Conservation (phyloP, 2,329 filamentous ascomycete genomes). For the Colletotrichum noveboracense region DNA sequence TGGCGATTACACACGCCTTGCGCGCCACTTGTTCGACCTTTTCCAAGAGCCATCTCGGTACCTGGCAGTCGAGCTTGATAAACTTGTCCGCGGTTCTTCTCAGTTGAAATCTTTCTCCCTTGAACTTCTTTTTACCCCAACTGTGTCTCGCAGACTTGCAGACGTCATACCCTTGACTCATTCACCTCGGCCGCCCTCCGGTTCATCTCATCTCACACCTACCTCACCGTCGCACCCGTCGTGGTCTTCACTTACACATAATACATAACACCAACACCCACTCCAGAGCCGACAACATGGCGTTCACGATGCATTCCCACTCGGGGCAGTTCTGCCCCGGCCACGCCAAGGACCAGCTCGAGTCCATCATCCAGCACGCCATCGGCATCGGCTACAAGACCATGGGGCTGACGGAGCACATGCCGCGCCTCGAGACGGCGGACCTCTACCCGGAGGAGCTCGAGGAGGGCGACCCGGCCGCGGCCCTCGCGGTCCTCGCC, state of each 20-base stretch:
- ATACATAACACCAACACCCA: neutral
- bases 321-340: constrained; percentile 95
- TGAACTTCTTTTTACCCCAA: neutral
- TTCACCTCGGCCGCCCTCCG: neutral
- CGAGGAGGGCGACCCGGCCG: constrained; percentile 53
- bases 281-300: constrained; percentile 63
- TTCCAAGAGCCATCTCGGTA: neutral
- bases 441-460: constrained; percentile 94
- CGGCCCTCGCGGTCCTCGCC: constrained; percentile 52
- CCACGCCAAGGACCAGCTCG: constrained; percentile 85
- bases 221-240: neutral
- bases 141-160: neutral
- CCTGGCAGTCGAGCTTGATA: neutral
- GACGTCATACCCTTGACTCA: neutral
- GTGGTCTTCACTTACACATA: neutral
- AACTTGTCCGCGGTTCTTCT: neutral
- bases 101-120: neutral
- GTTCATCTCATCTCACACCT: constrained; percentile 18
- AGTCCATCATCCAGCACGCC: constrained; percentile 81
- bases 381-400: constrained; percentile 80
- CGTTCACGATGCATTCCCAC: constrained; percentile 97
- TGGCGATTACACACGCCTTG: neutral
- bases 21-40: neutral
- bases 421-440: constrained; percentile 74
- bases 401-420: constrained; percentile 93